Evolutionary conservation across 2,329 filamentous ascomycete genomes (phyloP).

Genomic region (Alternaria infectoria): DNA sequence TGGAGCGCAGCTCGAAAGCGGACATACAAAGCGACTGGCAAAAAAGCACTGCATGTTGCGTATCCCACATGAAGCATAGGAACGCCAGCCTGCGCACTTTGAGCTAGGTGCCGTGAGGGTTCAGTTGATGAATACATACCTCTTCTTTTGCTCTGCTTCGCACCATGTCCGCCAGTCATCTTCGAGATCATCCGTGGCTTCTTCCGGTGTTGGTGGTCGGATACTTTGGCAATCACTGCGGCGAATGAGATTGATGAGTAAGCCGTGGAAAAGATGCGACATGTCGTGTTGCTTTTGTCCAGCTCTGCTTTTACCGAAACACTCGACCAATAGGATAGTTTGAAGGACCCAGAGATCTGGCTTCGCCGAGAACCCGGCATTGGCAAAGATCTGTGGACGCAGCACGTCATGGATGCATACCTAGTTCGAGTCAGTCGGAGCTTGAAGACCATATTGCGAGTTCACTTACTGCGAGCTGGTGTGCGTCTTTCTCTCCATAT

Average conservation of each 20-base stretch:
- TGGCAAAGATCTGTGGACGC: conserved; percentile 64
- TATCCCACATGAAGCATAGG: conserved; percentile 71
- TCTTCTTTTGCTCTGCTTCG: conserved; percentile 64
- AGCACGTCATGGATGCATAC: conserved; percentile 67
- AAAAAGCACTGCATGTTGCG: conserved; percentile 68
- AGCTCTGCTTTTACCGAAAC: conserved; percentile 68
- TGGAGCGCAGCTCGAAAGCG: conserved; percentile 65
- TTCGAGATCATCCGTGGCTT: conserved; percentile 51
- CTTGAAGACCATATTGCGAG: conserved; percentile 7
- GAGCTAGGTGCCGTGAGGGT: neutral
- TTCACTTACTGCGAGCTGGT: conserved; percentile 60
- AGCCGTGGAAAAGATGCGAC: conserved; percentile 65
- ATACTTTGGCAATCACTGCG: conserved; percentile 60
- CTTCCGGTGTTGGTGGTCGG: conserved; percentile 44
- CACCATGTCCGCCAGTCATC: conserved; percentile 61
- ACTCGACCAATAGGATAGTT: conserved; percentile 67
- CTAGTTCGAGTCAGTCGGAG: conserved; percentile 19
- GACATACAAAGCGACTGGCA: conserved; percentile 72
- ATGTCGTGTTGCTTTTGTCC: conserved; percentile 69
- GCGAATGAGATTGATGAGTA: conserved; percentile 62
- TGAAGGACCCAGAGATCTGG: conserved; percentile 68
- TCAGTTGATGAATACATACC: conserved; percentile 40
- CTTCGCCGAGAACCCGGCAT: conserved; percentile 63
- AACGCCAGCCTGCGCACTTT: conserved; percentile 55
- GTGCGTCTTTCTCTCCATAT: conserved; percentile 64